Conservation (phyloP, 2,329 filamentous ascomycete species). For the Proliferodiscus dingleyae region DNA sequence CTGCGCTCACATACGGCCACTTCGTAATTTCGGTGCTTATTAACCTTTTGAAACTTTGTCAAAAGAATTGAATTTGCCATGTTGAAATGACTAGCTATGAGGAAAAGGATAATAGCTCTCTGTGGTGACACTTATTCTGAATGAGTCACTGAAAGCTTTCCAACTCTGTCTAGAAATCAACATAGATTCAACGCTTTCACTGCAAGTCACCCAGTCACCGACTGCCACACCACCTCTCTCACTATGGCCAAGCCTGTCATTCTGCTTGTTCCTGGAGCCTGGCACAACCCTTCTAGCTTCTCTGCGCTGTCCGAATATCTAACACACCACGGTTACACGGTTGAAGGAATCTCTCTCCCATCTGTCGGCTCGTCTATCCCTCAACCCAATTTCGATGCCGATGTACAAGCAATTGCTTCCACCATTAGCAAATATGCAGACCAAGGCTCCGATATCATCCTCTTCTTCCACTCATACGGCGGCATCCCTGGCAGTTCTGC, state of each 20-base stretch:
- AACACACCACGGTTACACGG: slow-evolving; percentile 24
- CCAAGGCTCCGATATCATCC: slow-evolving; percentile 32
- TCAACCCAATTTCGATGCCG: slow-evolving; percentile 31
- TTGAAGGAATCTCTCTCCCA: slow-evolving; percentile 28
- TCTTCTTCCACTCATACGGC: slow-evolving; percentile 37
- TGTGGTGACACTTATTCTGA: too few species aligned
- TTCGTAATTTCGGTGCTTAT: too few species aligned
- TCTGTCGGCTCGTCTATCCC: slow-evolving; percentile 28
- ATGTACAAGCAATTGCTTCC: slow-evolving; percentile 31
- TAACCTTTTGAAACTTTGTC: too few species aligned
- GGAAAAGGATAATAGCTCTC: too few species aligned
- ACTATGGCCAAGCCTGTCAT: slow-evolving; percentile 33
- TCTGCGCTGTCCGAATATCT: slow-evolving; percentile 29
- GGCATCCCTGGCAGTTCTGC: slow-evolving; percentile 33
- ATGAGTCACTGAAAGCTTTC: too few species aligned
- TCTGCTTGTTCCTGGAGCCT: slow-evolving; percentile 34
- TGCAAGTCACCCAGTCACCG: too few species aligned
- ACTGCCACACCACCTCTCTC: too few species aligned
- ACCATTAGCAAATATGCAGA: slow-evolving; percentile 28
- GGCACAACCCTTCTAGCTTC: slow-evolving; percentile 34
- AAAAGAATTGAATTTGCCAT: too few species aligned
- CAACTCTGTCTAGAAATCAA: too few species aligned
- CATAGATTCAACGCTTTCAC: too few species aligned
- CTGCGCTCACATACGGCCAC: too few species aligned
- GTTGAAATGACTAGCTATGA: too few species aligned